Conservation (phyloP, 106 monocot species). For the Phalaenopsis equestris region DNA sequence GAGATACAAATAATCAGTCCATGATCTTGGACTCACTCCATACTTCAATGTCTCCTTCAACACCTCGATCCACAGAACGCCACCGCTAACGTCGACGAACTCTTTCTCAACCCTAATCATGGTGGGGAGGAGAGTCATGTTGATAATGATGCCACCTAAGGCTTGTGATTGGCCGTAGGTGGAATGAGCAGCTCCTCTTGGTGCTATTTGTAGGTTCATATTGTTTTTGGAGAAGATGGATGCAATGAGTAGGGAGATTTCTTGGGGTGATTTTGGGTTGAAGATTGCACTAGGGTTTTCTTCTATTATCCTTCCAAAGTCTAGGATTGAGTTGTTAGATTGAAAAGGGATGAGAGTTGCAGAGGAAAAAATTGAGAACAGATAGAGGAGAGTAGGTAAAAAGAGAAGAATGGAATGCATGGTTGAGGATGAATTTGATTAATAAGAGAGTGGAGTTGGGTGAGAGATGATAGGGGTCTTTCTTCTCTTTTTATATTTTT, state of each 20-base stretch:
- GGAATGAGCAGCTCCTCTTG: constrained; percentile 41
- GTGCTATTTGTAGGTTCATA: constrained; percentile 15
- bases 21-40: constrained; percentile 36
- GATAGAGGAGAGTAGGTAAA: neutral
- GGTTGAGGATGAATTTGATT: too few species aligned
- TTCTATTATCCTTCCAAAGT: constrained; percentile 16
- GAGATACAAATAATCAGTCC: constrained; percentile 59
- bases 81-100: constrained; percentile 47
- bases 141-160: constrained; percentile 28
- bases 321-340: neutral
- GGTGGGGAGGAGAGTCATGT: constrained; percentile 17
- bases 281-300: constrained; percentile 3
- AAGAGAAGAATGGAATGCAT: neutral
- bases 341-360: neutral
- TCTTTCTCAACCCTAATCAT: neutral
- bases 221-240: constrained; percentile 16
- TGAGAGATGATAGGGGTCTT: neutral
- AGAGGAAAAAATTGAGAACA: neutral
- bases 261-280: neutral
- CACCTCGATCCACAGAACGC: constrained; percentile 39
- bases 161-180: constrained; percentile 35
- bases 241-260: constrained; percentile 13
- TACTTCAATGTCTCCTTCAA: constrained; percentile 29
- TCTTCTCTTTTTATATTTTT: neutral
- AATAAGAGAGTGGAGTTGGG: too few species aligned